phyloP scores from a whole-genome alignment of 768 basidiomycete genomes.

The Pleurotus ostreatus region DNA sequence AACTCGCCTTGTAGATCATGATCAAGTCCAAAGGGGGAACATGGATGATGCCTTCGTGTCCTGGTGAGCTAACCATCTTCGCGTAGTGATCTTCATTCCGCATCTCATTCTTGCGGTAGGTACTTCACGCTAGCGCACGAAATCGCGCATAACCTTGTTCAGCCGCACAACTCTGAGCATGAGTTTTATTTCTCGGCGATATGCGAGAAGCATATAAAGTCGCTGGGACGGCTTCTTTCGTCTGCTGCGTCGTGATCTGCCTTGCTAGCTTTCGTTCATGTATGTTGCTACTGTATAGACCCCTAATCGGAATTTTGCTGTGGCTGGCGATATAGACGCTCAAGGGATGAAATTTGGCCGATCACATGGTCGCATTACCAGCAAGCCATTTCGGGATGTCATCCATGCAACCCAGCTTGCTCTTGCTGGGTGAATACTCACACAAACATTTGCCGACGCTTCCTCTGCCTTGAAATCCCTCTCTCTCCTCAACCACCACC shows the following conservation, averaged over 20 bases:
- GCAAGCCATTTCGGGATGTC: constrained; percentile 9
- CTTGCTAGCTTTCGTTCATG: not conserved
- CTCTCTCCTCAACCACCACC: not conserved
- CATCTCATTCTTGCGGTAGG: constrained; percentile 34
- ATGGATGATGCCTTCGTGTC: constrained; percentile 69
- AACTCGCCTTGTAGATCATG: constrained; percentile 51
- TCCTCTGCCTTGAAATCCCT: not conserved
- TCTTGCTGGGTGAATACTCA: not conserved
- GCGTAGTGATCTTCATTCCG: not conserved
- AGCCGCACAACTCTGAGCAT: constrained; percentile 86
- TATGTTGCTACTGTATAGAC: not conserved
- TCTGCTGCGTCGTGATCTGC: not conserved
- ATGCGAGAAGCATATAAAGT: constrained; percentile 60
- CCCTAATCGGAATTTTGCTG: not conserved
- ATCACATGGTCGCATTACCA: constrained; percentile 8
- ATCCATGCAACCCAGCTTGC: constrained; percentile 3
- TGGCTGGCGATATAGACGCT: not conserved
- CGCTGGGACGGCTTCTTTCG: constrained; percentile 31
- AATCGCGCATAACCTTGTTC: constrained; percentile 87
- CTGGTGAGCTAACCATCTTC: constrained; percentile 44
- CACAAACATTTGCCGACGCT: not conserved
- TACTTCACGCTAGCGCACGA: constrained; percentile 93
- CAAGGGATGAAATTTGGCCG: constrained; percentile 1
- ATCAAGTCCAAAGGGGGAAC: constrained; percentile 51
- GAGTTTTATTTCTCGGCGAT: constrained; percentile 94